Evolutionary conservation across 345 rosid genomes (phyloP), one percentile per base, ranked within the genome.

Genomic region (Leavenworthia alabamica): DNA sequence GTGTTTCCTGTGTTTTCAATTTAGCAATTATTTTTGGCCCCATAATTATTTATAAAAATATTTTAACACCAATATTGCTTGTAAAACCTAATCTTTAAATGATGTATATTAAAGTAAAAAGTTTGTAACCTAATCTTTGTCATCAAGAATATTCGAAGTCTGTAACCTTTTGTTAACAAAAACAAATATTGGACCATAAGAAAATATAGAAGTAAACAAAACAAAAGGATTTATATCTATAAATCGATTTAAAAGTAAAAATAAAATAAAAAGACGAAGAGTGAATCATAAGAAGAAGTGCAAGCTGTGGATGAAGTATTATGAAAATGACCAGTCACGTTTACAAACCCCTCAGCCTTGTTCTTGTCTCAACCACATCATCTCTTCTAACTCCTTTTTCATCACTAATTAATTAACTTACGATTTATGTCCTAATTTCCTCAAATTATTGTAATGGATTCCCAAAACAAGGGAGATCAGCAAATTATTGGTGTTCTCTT

Each of bases 291-390:
- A 27, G 68, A 54, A 51, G 73, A 67, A 68, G 33, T 61, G 68
- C 73, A 60, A 69, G 73, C 73, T 69, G 68, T 53, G 56, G 13
- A 69, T 69, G 62, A 27, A 44, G 56, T 26, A 44, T 61, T 35
- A 62, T 33, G 5, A 35, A 51, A 35, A 44, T 48, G 56, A 53
- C 62, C 62, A 17, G 56, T 69, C 62, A 69, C 16, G 68, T 69
- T 62, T 37, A 54, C 28, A 53, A 53, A 53, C 68, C 1, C 4
- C 61, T 69, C 46, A 51, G 60, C 67, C 67, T 60, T n/a, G n/a
- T n/a, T 43, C 8, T 43, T 60, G 61, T 43, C 61, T 44, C 56
- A 35, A 39, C 62, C 8, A 9, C 49, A 68, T 42, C 23, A 35
- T 52, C 67, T 52, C 40, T 60, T 44, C 19, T 43, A 44, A 44